phyloP scores from a whole-genome alignment of 345 rosid genomes.

The Pugionium cornutum region DNA sequence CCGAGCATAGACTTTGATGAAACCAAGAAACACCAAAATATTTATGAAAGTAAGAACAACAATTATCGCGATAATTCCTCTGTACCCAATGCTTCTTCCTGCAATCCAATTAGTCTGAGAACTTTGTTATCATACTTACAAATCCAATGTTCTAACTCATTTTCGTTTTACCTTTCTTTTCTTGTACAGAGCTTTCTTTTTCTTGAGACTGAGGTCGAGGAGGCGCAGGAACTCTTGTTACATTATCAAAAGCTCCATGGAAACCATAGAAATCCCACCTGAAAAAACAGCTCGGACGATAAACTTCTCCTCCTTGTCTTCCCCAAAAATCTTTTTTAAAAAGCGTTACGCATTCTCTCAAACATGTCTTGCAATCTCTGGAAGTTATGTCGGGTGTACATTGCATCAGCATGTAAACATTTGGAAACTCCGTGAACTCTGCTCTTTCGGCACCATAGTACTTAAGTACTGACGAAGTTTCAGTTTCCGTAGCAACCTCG shows the following conservation, averaged over 20 bases:
- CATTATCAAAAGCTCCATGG: slow-evolving; percentile 22
- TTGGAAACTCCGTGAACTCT: slow-evolving; percentile 12
- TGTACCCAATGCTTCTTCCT: slow-evolving; percentile 11
- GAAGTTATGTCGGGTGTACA: slow-evolving; percentile 20
- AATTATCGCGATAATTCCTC: slow-evolving; percentile 24
- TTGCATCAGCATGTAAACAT: slow-evolving; percentile 26
- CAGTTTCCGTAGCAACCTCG: not conserved
- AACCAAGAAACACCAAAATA: slow-evolving; percentile 10
- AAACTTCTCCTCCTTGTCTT: not conserved
- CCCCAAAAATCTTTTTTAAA: not conserved
- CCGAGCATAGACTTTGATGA: slow-evolving; percentile 1
- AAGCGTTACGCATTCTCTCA: not conserved
- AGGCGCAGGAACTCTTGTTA: slow-evolving; percentile 6
- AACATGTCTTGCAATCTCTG: slow-evolving; percentile 3
- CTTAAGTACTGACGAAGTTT: not conserved
- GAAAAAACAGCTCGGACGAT: slow-evolving; percentile 16
- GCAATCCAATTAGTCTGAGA: not conserved
- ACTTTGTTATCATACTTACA: not conserved
- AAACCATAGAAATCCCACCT: slow-evolving; percentile 21
- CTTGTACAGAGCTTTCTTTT: not conserved
- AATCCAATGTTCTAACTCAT: not conserved
- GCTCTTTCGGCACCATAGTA: slow-evolving; percentile 11
- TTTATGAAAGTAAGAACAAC: slow-evolving; percentile 32
- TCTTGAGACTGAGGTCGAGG: slow-evolving; percentile 1
- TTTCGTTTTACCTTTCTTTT: slow-evolving; percentile 17